Evolutionary conservation across 1,284 basidiomycete genomes (phyloP).

Genomic region (Sporisorium exsertum): DNA sequence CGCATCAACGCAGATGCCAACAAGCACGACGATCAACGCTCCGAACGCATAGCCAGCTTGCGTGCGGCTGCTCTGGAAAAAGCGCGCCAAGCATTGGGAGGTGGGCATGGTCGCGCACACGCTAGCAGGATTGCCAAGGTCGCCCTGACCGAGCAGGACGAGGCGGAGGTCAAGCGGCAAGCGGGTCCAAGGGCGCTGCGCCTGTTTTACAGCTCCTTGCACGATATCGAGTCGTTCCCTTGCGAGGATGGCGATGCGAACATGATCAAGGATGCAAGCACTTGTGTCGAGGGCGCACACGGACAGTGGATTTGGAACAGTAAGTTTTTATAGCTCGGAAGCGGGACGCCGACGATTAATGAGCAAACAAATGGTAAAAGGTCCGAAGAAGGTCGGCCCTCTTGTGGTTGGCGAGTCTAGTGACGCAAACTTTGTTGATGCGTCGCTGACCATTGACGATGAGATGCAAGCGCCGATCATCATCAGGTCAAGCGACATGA

Average conservation of each 20-base stretch:
- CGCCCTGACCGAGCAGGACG: slow-evolving; percentile 29
- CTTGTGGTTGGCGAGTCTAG: slow-evolving; percentile 19
- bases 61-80: slow-evolving; percentile 34
- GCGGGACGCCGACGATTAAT: slow-evolving; percentile 27
- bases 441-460: slow-evolving; percentile 2
- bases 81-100: slow-evolving; percentile 18
- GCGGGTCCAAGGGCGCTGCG: slow-evolving; percentile 71
- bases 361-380: slow-evolving; percentile 59
- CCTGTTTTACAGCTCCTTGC: slow-evolving; percentile 87
- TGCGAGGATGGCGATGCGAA: slow-evolving; percentile 88
- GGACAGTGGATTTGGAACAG: slow-evolving; percentile 80
- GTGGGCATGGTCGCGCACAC: slow-evolving; percentile 21
- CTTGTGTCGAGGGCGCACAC: slow-evolving; percentile 82
- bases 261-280: slow-evolving; percentile 82
- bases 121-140: slow-evolving; percentile 19
- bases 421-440: slow-evolving; percentile 5
- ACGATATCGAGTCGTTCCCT: slow-evolving; percentile 88
- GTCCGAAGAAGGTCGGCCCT: slow-evolving; percentile 49
- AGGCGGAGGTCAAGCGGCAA: slow-evolving; percentile 22
- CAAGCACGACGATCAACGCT: slow-evolving; percentile 45
- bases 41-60: slow-evolving; percentile 44
- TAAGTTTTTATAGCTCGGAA: slow-evolving; percentile 19
- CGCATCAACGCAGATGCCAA: slow-evolving; percentile 87
- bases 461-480: neutral
- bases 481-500: slow-evolving; percentile 20